Base-by-base conservation (phyloP, 2,329 filamentous ascomycete species). In the Penicillium sp. region DNA sequence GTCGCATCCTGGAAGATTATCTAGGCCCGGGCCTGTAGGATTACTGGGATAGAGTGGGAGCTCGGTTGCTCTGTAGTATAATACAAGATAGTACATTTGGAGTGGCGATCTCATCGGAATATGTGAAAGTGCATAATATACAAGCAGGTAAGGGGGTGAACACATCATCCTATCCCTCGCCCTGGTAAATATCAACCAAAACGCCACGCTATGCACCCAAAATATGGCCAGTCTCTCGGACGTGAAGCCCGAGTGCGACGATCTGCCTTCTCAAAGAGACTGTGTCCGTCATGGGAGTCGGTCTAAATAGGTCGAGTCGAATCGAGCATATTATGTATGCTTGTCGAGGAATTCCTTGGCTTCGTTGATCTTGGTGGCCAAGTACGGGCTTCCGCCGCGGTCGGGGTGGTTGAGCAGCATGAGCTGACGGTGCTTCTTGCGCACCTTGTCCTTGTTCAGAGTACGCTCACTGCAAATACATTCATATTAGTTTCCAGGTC, bases 351-450 rank as follows among this genome's bases (percentile, higher is more conserved):
- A 84, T 71, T 97, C 92, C 75, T 99, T 99, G 35, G 94, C 94
- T 74, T 99, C 94, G 76, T 99, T 99, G 70, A 99, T 88, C 75
- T 99, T 99, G 48, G 92, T 96, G 13, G 94, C 94, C 40, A 99
- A 78, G 70, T 97, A 99, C 7, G 94, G 94, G 69, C 91, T 96
- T 35, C 94, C 94, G 60, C 94, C 94, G 69, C 94, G 88, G 80
- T 99, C 94, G 58, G 94, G 53, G 74, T 99, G 94, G 80, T 99
- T 99, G 60, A 96, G 80, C 50, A 99, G 84, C 92, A 99, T 99
- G 61, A 97, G 84, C 48, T 87, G 90, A 58, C 94, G 87, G 76
- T 99, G 94, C 63, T 92, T 90, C 77, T 96, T 96, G 70, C 94
- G 90, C 65, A 99, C 80, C 70, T 95, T 94, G 42, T 97, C 92